Base-by-base conservation (phyloP, 2,329 filamentous ascomycete genomes). In the Fusarium camptoceras region DNA sequence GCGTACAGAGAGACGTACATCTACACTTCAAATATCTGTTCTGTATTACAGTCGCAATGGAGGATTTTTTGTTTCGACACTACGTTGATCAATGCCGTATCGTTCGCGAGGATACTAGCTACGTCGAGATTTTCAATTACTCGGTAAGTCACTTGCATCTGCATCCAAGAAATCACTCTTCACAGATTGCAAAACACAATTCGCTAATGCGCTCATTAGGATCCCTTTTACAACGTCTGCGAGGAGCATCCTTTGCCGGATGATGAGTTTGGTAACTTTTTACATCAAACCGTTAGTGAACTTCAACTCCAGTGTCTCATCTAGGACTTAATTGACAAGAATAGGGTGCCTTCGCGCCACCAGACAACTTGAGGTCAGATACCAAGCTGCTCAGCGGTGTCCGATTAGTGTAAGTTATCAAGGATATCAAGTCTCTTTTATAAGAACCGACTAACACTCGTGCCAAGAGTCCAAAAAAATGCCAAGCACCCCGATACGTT, bases 71-170 rank as follows among this genome's bases (percentile, higher is more conserved):
- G 78, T 89, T 89, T 70, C 79, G 80, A 66, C 70, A 77, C 31
- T 83, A 84, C 73, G 81, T 89, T 61, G 74, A 80, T 12, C 76
- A 82, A 47, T 88, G 85, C 74, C 81, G 78, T 24, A 79, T 81
- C 31, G 84, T 88, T 49, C 64, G 77, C 6, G 87, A 89, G 76
- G 78, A 78, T 56, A 89, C 86, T 20, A 83, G 80, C 68, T 89
- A 87, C 75, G 69, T 89, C 25, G 85, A 89, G 75, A 86, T 89
- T 39, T 83, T 87, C 72, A 89, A 89, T 70, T 89, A 88, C 70
- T 85, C 86, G 75, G 87, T 88, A 76, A 67, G 85, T 75, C 22
- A 15, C 57, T 14, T 18, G 42, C 46, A 27, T 55, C 41, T 46
- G 18, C 12, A 25, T 20, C 11, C 30, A 16, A 51, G 24, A 27